Evolutionary conservation across 2,329 filamentous ascomycete genomes (phyloP).

Genomic region (Sphaceloma murrayae): DNA sequence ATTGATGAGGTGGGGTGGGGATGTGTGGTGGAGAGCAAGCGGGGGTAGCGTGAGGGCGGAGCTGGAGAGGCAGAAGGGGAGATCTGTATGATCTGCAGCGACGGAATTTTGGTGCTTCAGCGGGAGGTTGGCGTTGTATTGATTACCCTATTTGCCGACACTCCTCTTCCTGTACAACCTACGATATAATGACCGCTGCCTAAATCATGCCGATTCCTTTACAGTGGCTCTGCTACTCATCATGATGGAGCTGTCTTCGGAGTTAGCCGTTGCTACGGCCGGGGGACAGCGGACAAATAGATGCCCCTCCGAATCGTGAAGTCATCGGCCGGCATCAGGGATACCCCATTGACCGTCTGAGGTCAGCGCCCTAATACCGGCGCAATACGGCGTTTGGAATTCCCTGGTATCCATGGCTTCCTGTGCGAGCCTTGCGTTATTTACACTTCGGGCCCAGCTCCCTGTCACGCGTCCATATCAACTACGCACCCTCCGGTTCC

Average conservation of each 20-base stretch:
- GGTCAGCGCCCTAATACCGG: constrained; percentile 1
- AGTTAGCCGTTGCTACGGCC: not conserved
- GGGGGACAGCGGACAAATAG: not conserved
- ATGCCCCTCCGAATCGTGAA: not conserved
- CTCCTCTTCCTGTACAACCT: constrained; percentile 14
- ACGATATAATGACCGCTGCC: no score
- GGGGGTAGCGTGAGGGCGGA: constrained; percentile 55
- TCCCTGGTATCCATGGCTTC: constrained; percentile 10
- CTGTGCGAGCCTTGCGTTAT: constrained; percentile 4
- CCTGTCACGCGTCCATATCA: not conserved
- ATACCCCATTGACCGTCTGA: not conserved
- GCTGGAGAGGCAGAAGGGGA: constrained; percentile 25
- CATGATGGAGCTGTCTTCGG: no score
- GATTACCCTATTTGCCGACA: constrained; percentile 2
- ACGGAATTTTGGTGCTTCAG: not conserved
- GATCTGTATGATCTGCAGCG: not conserved
- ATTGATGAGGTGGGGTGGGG: constrained; percentile 77
- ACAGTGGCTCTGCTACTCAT: no score
- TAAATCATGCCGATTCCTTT: no score
- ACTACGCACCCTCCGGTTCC: not conserved
- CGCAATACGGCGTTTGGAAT: constrained; percentile 5
- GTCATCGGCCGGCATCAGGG: not conserved
- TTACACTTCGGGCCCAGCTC: not conserved
- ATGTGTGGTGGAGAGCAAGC: constrained; percentile 85
- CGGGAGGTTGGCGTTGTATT: not conserved